Conservation (phyloP, 352 stramenopile genomes). For the Phytophthora foliorum region DNA sequence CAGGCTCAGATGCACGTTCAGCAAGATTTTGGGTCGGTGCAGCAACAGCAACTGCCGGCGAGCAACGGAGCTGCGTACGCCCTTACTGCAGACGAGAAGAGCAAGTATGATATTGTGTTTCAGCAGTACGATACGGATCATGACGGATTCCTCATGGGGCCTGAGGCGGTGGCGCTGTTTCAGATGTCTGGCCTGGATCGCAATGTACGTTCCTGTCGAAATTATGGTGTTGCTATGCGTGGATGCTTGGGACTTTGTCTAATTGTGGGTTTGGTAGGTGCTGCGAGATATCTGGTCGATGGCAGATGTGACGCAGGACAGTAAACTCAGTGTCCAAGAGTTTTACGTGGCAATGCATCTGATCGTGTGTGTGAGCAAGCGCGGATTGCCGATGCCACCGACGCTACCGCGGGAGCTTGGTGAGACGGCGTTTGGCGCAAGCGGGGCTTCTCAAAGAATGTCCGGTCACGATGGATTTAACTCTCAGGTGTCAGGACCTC, state of each 20-base stretch:
- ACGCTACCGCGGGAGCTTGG: slow-evolving; percentile 76
- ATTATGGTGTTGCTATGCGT: background rate
- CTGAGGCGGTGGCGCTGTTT: slow-evolving; percentile 93
- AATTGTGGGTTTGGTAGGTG: slow-evolving; percentile 35
- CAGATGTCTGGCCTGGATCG: slow-evolving; percentile 94
- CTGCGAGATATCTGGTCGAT: slow-evolving; percentile 94
- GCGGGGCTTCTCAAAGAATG: slow-evolving; percentile 8
- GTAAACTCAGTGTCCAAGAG: slow-evolving; percentile 92
- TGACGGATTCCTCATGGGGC: slow-evolving; percentile 93
- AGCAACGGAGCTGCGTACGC: slow-evolving; percentile 59
- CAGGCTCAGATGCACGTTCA: slow-evolving; percentile 7
- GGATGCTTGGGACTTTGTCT: slow-evolving; percentile 2
- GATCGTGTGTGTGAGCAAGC: slow-evolving; percentile 96
- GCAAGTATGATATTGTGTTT: slow-evolving; percentile 94
- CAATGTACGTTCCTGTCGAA: slow-evolving; percentile 51
- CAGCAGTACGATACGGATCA: slow-evolving; percentile 91
- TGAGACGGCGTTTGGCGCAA: slow-evolving; percentile 68
- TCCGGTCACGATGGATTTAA: slow-evolving; percentile 15
- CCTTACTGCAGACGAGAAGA: slow-evolving; percentile 91
- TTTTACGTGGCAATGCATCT: slow-evolving; percentile 98
- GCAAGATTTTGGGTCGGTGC: slow-evolving; percentile 23
- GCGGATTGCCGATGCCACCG: slow-evolving; percentile 76
- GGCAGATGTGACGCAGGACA: slow-evolving; percentile 92
- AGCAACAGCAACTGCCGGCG: slow-evolving; percentile 23
- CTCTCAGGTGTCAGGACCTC: slow-evolving; percentile 22